These are phyloP conservation scores for Cryptosporidium sp. DNA, from an alignment of 169 alveolate species.

Conservation along the genomic window DNA sequence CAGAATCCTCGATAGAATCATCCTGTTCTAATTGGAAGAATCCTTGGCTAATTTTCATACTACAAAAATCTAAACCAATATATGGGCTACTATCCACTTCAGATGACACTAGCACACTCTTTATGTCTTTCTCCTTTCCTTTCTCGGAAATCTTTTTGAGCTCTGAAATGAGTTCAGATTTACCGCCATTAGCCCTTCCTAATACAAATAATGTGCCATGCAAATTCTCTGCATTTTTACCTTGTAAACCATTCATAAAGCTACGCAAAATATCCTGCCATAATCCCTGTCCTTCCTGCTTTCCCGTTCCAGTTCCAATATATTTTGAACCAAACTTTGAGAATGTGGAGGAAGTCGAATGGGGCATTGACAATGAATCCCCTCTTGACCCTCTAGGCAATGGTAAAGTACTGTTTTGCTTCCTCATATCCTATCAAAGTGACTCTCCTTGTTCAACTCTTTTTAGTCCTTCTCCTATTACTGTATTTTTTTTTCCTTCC, in stretches of 20 bases:
- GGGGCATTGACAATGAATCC: constrained; percentile 40
- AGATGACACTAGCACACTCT: not conserved
- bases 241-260: constrained; percentile 1
- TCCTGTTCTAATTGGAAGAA: not conserved
- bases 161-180: constrained; percentile 40
- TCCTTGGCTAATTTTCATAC: not conserved
- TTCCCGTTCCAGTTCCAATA: constrained; percentile 23
- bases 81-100: constrained; percentile 14
- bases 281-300: constrained; percentile 42
- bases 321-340: constrained; percentile 46
- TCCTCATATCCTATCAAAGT: constrained; percentile 33
- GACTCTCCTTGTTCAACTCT: constrained; percentile 4
- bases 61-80: constrained; percentile 42
- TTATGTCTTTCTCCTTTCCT: constrained; percentile 1
- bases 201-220: constrained; percentile 69
- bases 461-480: not conserved
- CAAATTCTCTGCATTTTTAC: not conserved
- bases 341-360: constrained; percentile 33
- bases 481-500: not conserved
- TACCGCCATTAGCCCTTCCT: constrained; percentile 57
- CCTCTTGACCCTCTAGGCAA: constrained; percentile 64
- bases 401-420: constrained; percentile 56
- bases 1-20: not conserved
- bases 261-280: constrained; percentile 58
- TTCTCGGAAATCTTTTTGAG: constrained; percentile 41